Evolutionary conservation across 495 filamentous ascomycete species (phyloP).

Genomic region (Daldinia childiae): DNA sequence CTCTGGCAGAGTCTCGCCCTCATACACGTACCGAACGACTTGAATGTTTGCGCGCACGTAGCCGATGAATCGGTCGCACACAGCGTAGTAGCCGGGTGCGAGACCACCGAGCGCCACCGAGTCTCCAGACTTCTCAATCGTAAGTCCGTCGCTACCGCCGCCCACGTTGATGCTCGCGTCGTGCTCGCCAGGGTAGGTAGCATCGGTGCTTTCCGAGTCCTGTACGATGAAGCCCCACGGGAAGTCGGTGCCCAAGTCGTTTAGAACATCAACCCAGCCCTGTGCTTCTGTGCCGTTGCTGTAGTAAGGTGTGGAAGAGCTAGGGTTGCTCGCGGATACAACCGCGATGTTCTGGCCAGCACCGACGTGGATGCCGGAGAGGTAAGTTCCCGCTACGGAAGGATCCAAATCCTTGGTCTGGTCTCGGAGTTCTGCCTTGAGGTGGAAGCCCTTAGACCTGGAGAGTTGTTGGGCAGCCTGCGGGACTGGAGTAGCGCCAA

Average conservation of each 20-base stretch:
- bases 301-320: slow-evolving; percentile 32
- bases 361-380: slow-evolving; percentile 31
- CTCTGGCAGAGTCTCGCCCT: slow-evolving; percentile 27
- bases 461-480: slow-evolving; percentile 12
- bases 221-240: slow-evolving; percentile 39
- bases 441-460: slow-evolving; percentile 25
- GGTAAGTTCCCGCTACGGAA: slow-evolving; percentile 33
- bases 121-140: background rate
- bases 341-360: slow-evolving; percentile 37
- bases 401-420: slow-evolving; percentile 40
- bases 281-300: slow-evolving; percentile 31
- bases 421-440: slow-evolving; percentile 36
- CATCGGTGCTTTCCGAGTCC: slow-evolving; percentile 8
- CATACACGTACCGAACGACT: slow-evolving; percentile 29
- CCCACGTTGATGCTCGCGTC: slow-evolving; percentile 29
- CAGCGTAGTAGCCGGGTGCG: slow-evolving; percentile 16
- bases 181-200: slow-evolving; percentile 34
- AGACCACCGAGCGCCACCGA: slow-evolving; percentile 5
- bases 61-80: slow-evolving; percentile 24
- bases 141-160: slow-evolving; percentile 24
- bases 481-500: slow-evolving; percentile 18
- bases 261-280: slow-evolving; percentile 20
- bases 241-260: slow-evolving; percentile 27
- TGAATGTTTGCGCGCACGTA: slow-evolving; percentile 10
- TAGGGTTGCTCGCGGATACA: background rate